Conservation (phyloP, 495 filamentous ascomycete genomes). For the Talaromyces stipitatus region DNA sequence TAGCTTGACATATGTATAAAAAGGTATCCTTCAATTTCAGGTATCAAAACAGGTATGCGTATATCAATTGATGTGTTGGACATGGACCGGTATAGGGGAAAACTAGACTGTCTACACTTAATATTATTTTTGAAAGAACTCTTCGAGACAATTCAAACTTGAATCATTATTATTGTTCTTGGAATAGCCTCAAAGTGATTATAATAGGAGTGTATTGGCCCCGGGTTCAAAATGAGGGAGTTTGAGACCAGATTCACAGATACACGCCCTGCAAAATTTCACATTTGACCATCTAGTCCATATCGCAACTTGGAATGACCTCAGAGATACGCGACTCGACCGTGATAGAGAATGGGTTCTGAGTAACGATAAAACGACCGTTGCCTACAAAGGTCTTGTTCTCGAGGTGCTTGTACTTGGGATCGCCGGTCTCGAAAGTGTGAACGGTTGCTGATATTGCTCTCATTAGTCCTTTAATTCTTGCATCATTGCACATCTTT, state of each 20-base stretch:
- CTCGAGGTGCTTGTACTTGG: constrained; percentile 1
- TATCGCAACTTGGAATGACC: background rate
- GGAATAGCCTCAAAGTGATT: background rate
- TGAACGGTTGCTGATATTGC: background rate
- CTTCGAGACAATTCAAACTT: background rate
- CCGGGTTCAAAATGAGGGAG: background rate
- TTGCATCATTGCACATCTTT: background rate
- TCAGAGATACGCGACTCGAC: background rate
- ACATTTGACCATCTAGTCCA: background rate
- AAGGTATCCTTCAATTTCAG: background rate
- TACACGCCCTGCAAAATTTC: too few species aligned
- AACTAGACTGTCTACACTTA: background rate
- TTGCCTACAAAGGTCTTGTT: background rate
- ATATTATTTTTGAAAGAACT: background rate
- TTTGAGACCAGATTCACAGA: background rate
- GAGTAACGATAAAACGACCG: background rate
- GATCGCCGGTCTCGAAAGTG: background rate
- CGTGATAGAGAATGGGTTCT: background rate
- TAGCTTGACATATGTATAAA: too few species aligned
- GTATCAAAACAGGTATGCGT: background rate
- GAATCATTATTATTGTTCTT: background rate
- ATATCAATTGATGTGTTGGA: background rate
- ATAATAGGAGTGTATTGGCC: background rate
- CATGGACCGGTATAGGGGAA: background rate
- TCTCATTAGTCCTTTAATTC: background rate